Percentiles rank a stretch among this genome's conserved stretches.
Conservation (phyloP, 345 rosid genomes). For the Populus nigra region DNA sequence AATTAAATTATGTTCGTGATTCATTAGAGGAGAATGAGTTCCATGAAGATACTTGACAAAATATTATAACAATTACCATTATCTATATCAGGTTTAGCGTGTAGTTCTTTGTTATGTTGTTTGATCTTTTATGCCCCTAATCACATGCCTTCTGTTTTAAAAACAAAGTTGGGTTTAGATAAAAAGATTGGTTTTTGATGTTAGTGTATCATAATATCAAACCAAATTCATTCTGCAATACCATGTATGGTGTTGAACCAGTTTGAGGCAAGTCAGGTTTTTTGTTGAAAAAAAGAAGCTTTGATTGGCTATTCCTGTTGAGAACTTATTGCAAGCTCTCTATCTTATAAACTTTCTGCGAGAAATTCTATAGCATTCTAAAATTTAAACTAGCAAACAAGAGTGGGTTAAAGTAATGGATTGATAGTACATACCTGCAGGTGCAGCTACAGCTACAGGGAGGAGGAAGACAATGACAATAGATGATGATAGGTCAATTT, state of each 20-base stretch:
- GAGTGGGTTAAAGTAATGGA: too few species aligned
- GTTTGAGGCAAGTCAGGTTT: not conserved
- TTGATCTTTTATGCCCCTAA: not conserved
- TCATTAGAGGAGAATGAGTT: not conserved
- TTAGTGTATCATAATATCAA: not conserved
- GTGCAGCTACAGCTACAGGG: too few species aligned
- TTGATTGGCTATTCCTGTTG: not conserved
- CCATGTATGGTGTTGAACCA: not conserved
- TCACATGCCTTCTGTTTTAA: not conserved
- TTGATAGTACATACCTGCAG: too few species aligned
- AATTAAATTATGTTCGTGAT: not conserved
- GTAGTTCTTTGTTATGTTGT: not conserved
- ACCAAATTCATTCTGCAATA: not conserved
- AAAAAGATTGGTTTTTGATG: not conserved
- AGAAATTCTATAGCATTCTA: not conserved
- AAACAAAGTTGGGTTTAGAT: too few species aligned
- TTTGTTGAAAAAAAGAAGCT: not conserved
- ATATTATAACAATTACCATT: not conserved
- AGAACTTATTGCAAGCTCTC: not conserved
- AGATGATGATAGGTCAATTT: conserved; percentile 78
- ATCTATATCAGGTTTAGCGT: not conserved
- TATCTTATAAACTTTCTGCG: not conserved
- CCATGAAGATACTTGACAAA: too few species aligned
- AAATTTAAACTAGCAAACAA: too few species aligned
- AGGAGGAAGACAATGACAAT: conserved; percentile 50